Evolutionary conservation across 2,329 filamentous ascomycete genomes (phyloP), one percentile per base, ranked within the genome.

Genomic region (Botrytis pseudocinerea): DNA sequence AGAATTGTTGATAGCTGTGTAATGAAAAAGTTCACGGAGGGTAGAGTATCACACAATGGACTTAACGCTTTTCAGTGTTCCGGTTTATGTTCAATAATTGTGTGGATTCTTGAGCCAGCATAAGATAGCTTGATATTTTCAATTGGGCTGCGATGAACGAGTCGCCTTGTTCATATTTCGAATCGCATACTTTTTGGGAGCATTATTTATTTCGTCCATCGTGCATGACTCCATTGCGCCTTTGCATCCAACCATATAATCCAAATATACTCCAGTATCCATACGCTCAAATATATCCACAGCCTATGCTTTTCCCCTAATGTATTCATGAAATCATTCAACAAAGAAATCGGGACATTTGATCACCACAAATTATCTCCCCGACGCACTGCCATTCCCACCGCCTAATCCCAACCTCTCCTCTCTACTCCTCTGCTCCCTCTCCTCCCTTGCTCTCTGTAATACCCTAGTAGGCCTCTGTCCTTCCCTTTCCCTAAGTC

Each of bases 351-450:
- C 12, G 1, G 14, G 38, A 3, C 35, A 32, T 32, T n/a, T 38
- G 18, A 68, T 32, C 6, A n/a, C n/a, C n/a, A 22, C 12, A 25
- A 10, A 69, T 69, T 7, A 69, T 42, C 65, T 69, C 25, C 65
- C 65, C 5, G 25, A 42, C 7, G 25, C 48, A 32, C 25, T 75
- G 74, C 72, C 70, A 71, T 76, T 78, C 20, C 77, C 76, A 35
- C 76, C 76, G 35, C 73, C 76, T 62, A 82, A 70, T 9, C 82
- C 82, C 44, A 83, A 76, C 73, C 82, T 80, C 75, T 83, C 82
- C 46, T 82, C 82, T 72, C 81, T 61, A 51, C 54, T 72, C 70
- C 48, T 80, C 28, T 79, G 78, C 74, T 78, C 80, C 61, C 77
- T 76, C 69, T 77, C 76, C 40, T 75, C 74, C 54, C 73, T 76